A percentile compares a stretch with the other conserved stretches of the same genome.
phyloP scores from a whole-genome alignment of 2,329 filamentous ascomycete genomes.

The Exserohilum rostratum region DNA sequence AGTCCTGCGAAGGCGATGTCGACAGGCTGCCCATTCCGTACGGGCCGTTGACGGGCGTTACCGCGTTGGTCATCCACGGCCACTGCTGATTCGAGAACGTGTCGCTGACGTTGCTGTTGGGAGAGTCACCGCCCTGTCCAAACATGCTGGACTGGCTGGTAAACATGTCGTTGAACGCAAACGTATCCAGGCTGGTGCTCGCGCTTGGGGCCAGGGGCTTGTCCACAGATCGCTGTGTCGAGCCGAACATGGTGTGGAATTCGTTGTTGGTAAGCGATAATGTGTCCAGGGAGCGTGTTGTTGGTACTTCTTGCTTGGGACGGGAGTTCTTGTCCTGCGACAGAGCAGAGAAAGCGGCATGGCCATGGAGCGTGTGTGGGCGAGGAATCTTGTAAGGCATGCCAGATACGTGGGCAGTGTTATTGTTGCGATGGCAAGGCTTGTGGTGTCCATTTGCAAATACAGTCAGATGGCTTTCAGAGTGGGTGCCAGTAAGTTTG shows the following conservation, averaged over 20 bases:
- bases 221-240: conserved; percentile 36
- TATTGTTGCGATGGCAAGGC: conserved; percentile 68
- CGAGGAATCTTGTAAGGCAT: conserved; percentile 67
- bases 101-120: conserved; percentile 43
- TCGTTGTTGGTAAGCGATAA: conserved; percentile 46
- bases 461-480: conserved; percentile 64
- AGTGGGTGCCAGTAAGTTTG: conserved; percentile 62
- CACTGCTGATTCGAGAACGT: conserved; percentile 40
- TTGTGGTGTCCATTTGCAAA: conserved; percentile 70
- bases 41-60: conserved; percentile 35
- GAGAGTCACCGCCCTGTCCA: conserved; percentile 41
- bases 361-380: conserved; percentile 47
- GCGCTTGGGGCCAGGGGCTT: conserved; percentile 35
- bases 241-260: conserved; percentile 45
- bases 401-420: conserved; percentile 67
- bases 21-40: conserved; percentile 46
- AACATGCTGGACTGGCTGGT: conserved; percentile 29
- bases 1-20: conserved; percentile 49
- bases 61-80: conserved; percentile 39
- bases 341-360: conserved; percentile 36
- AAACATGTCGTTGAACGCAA: conserved; percentile 39
- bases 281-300: conserved; percentile 44
- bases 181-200: conserved; percentile 38
- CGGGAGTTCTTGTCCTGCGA: conserved; percentile 30
- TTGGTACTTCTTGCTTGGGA: conserved; percentile 28